These are phyloP conservation scores for Fusarium sp. DNA, from an alignment of 2,329 filamentous ascomycete species.

Conservation along the genomic window DNA sequence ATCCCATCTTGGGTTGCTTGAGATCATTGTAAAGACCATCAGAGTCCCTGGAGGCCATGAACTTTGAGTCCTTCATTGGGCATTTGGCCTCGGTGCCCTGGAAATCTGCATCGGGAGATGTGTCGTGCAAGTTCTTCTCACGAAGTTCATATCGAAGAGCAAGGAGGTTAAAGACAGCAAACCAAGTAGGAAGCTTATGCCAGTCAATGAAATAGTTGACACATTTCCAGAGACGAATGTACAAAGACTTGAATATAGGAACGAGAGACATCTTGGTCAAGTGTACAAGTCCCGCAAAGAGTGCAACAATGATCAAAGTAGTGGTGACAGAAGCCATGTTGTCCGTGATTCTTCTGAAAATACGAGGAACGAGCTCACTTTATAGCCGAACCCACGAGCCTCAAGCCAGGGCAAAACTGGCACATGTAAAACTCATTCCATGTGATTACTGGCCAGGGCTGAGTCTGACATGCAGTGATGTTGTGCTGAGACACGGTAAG, in stretches of 20 bases:
- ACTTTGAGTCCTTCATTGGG: slow-evolving; percentile 31
- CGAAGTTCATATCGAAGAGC: slow-evolving; percentile 33
- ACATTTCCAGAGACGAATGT: slow-evolving; percentile 23
- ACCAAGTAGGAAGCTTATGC: slow-evolving; percentile 29
- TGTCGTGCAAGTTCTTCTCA: slow-evolving; percentile 28
- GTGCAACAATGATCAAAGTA: background rate
- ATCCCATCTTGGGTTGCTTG: slow-evolving; percentile 21
- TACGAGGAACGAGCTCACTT: background rate
- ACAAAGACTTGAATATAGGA: slow-evolving; percentile 8
- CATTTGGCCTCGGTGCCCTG: slow-evolving; percentile 9
- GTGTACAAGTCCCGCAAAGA: background rate
- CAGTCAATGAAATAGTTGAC: slow-evolving; percentile 20
- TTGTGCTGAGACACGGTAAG: background rate
- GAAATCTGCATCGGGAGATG: slow-evolving; percentile 8
- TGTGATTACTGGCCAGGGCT: background rate
- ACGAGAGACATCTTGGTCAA: background rate
- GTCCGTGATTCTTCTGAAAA: fast-evolving
- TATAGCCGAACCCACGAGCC: background rate
- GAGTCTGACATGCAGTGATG: background rate
- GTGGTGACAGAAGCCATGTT: slow-evolving; percentile 4
- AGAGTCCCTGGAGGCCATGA: slow-evolving; percentile 5
- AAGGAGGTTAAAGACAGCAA: slow-evolving; percentile 28
- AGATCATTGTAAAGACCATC: slow-evolving; percentile 29
- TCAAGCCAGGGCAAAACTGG: background rate
- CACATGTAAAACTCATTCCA: background rate